Conservation (phyloP, 768 basidiomycete genomes). For the Hortiboletus campestris region DNA sequence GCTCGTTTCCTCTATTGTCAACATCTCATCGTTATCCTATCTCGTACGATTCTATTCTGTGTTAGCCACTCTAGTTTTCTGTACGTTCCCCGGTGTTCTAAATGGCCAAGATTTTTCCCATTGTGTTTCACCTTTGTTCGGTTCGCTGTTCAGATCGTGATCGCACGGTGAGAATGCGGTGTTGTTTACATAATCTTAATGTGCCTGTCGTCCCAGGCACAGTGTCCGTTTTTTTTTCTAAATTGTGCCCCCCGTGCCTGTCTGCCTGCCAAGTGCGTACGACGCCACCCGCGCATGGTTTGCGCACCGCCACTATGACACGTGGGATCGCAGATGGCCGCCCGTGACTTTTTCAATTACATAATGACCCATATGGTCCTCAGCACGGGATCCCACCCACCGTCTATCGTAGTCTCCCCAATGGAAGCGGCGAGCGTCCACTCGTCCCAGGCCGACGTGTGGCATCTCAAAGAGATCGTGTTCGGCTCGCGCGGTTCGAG, state of each 20-base stretch:
- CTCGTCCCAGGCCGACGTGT: slow-evolving; percentile 51
- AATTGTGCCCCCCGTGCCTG: too few species aligned
- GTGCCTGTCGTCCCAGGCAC: background rate
- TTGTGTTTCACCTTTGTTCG: background rate
- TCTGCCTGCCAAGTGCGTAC: too few species aligned
- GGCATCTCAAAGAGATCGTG: slow-evolving; percentile 70
- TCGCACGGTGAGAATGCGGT: too few species aligned
- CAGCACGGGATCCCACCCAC: too few species aligned
- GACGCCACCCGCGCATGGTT: too few species aligned
- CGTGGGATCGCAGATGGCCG: too few species aligned
- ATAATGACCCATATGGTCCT: too few species aligned
- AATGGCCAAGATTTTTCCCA: background rate
- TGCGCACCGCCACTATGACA: too few species aligned
- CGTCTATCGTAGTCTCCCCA: background rate
- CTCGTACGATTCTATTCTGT: background rate
- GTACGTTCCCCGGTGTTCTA: background rate
- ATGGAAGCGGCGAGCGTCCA: slow-evolving; percentile 16
- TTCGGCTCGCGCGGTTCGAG: slow-evolving; percentile 40
- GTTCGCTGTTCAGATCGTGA: background rate
- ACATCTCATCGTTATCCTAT: background rate
- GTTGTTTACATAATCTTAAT: background rate
- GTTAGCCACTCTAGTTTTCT: background rate
- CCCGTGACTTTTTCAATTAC: too few species aligned
- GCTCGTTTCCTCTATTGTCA: slow-evolving; percentile 1
- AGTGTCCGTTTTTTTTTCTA: too few species aligned